Base-by-base conservation (phyloP, 768 basidiomycete species). In the Macrolepiota dolichaula region DNA sequence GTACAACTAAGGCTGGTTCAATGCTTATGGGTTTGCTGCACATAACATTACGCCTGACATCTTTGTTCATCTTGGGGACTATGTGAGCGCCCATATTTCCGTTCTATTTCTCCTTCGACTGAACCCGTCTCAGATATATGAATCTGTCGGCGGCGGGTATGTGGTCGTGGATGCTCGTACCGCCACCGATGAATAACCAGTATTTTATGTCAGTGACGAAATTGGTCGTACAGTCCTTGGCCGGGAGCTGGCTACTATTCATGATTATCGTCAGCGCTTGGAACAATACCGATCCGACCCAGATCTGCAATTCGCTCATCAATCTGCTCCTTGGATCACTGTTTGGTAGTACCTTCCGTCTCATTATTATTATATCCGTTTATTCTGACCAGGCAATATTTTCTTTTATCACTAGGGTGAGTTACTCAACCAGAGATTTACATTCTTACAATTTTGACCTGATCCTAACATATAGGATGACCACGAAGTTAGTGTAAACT, bases 21-120 rank as follows among this genome's bases (percentile, higher is more conserved):
- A 85, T 69, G 84, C 84, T 12, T 87, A 86, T 66, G 82, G 81
- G 3, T 76, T 79, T 53, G 83, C 82, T 5, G 79, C 82, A 15
- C 79, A 78, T 59, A 82, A 82, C 61, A 80, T 80, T 12, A 74
- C 75, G 12, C 76, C 82, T 1, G 82, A 85, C 62, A 70, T 84
- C 37, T 85, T 82, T 59, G 68, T 86, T 11, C 85, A 86, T 64
- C 75, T 86, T 19, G 85, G 85, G 6, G 84, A 85, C 70, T 87
- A 85, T 65, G 81, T 83, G 63, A 22, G 77, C 70, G 37, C 10
- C 6, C 19, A 7, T 11, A 4, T 35, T 27, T 36, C 5, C 4
- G 27, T 62, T 22, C 17, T 44, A 10, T 27, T 25, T 24, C n/a
- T 15, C 13, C 11, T 44, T 13, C 49, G 15, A 17, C 19, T 22